Conservation (phyloP, 192 early-diverging fungal genomes). For the Coemansia sp. region DNA sequence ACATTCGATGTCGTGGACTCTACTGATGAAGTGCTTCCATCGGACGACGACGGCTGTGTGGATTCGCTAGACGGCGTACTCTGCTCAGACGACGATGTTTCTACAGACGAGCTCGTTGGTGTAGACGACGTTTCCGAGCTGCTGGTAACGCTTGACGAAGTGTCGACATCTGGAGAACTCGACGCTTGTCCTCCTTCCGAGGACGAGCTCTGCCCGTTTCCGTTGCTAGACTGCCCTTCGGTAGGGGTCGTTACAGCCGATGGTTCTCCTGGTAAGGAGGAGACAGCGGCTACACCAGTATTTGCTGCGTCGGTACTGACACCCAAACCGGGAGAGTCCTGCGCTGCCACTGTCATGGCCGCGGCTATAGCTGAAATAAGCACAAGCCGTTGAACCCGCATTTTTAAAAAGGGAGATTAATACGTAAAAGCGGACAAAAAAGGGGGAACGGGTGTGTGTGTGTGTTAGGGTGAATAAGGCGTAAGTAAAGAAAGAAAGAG, state of each 20-base stretch:
- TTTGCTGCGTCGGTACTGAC: background rate
- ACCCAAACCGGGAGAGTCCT: background rate
- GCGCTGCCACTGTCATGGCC: background rate
- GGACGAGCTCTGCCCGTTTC: background rate
- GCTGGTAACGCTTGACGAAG: background rate
- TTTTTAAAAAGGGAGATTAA: background rate
- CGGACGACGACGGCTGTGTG: background rate
- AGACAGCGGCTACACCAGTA: background rate
- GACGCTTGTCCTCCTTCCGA: background rate
- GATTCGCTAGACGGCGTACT: background rate
- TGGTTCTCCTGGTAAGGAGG: background rate
- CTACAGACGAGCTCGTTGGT: background rate
- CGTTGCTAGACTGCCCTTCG: background rate
- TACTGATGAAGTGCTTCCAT: background rate
- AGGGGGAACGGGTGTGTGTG: background rate
- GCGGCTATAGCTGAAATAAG: background rate
- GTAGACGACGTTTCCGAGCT: background rate
- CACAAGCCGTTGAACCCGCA: constrained; percentile 1
- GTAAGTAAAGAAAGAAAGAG: background rate
- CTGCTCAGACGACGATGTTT: background rate
- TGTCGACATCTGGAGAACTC: background rate
- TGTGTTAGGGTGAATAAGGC: background rate
- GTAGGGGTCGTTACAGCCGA: background rate
- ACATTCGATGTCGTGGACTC: background rate
- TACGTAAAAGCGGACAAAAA: background rate